Conservation (phyloP, 805 yeast genomes). For the Blastobotrys americana region DNA sequence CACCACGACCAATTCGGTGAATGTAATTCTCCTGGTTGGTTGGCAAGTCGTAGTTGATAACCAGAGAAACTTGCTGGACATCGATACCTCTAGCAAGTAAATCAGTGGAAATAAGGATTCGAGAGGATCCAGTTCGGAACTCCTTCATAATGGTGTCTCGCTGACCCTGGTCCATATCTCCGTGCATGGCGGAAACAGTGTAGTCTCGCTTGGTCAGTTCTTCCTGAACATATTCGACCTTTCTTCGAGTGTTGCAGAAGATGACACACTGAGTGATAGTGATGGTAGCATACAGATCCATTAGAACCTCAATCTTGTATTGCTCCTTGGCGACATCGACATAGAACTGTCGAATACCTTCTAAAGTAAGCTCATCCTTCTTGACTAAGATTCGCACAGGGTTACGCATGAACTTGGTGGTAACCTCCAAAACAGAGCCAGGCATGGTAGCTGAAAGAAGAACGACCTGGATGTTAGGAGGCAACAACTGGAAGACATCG, state of each 20-base stretch:
- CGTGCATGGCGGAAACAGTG: conserved; percentile 94
- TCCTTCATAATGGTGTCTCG: conserved; percentile 93
- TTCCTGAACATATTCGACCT: conserved; percentile 85
- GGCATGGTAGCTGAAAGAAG: conserved; percentile 94
- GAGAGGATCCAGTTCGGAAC: conserved; percentile 86
- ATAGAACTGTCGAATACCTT: conserved; percentile 90
- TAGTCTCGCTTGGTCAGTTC: conserved; percentile 74
- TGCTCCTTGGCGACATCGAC: conserved; percentile 87
- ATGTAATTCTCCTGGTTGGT: conserved; percentile 89
- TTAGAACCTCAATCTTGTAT: conserved; percentile 88
- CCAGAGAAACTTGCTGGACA: conserved; percentile 95
- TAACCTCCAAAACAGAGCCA: conserved; percentile 82
- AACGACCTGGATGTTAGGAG: conserved; percentile 84
- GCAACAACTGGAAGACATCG: conserved; percentile 79
- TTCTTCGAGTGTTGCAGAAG: conserved; percentile 93
- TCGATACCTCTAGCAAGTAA: conserved; percentile 98
- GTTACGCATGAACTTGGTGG: conserved; percentile 84
- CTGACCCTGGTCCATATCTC: conserved; percentile 92
- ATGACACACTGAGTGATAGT: conserved; percentile 97
- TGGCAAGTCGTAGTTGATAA: conserved; percentile 92
- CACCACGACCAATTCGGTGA: conserved; percentile 97
- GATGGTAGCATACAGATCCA: conserved; percentile 90
- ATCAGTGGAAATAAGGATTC: conserved; percentile 93
- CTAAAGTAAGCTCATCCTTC: conserved; percentile 87
- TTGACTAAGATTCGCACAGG: conserved; percentile 92